Evolutionary conservation across 1,284 basidiomycete genomes (phyloP), one percentile per base, ranked within the genome.

Genomic region (Rhizopogon parksii): DNA sequence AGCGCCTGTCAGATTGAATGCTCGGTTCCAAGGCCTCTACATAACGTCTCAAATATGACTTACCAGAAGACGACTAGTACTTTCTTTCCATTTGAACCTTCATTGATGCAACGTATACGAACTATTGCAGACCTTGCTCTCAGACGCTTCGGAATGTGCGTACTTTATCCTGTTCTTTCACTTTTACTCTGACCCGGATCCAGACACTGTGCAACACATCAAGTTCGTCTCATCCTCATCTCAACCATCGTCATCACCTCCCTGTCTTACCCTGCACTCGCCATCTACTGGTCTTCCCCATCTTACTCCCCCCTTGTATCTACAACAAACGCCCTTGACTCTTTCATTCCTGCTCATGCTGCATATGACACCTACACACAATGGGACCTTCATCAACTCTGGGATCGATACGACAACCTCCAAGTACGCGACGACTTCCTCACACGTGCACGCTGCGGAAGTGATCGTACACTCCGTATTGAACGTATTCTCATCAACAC

Each of bases 181-280:
- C 32, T 47, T 25, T 17, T 12, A 17, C 35, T 47, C 47, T 50
- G 37, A 53, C 52, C 49, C 57, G 36, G 50, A 53, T 50, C 51
- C 30, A 50, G 88, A 51, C 88, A 91, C 64, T 91, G 88, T 60
- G 88, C 89, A 55, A 89, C 85, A 4, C 89, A 92, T 66, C 91
- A 96, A 74, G 95, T 95, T 50, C 85, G 93, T 48, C 88, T 96
- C 34, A 87, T 99, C 60, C 79, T 99, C 55, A 86, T 96, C 53
- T 95, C 92, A 51, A 88, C 89, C 53, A 79, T 97, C 54, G 91
- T 98, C 62, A 97, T 99, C 72, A 95, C 94, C 42, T 93, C 91
- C 37, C 83, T 99, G 46, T 91, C 95, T 66, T 97, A 94, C 61
- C 93, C 93, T 4, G 91, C 92, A 8, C 79, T 96, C 43, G 84